Percentiles rank a stretch among this genome's conserved stretches.
These are phyloP conservation scores for Clarireedia homoeocarpa DNA, from an alignment of 2,329 filamentous ascomycete genomes.

Conservation along the genomic window DNA sequence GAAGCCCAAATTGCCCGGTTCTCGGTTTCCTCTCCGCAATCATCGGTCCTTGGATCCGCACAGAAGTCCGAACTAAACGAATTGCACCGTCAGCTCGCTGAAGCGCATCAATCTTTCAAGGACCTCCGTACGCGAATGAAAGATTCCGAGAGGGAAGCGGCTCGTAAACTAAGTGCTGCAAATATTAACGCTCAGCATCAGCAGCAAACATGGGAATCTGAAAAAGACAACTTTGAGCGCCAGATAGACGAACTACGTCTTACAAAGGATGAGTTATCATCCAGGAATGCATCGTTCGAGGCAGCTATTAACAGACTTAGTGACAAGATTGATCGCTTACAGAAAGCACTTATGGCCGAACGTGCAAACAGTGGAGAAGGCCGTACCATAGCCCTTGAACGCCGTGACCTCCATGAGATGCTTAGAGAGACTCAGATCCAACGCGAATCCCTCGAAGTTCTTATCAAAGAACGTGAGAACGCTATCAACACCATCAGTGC, in stretches of 20 bases:
- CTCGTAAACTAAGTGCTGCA: slow-evolving; percentile 34
- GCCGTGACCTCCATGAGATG: slow-evolving; percentile 51
- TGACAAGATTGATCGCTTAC: slow-evolving; percentile 36
- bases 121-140: slow-evolving; percentile 45
- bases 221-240: slow-evolving; percentile 30
- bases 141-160: slow-evolving; percentile 36
- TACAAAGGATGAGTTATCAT: slow-evolving; percentile 34
- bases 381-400: slow-evolving; percentile 49
- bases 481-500: slow-evolving; percentile 49
- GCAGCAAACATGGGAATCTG: slow-evolving; percentile 31
- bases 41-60: slow-evolving; percentile 43
- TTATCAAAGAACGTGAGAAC: slow-evolving; percentile 61
- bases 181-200: slow-evolving; percentile 45
- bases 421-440: slow-evolving; percentile 56
- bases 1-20: slow-evolving; percentile 51
- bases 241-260: slow-evolving; percentile 39
- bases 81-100: slow-evolving; percentile 52
- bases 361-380: slow-evolving; percentile 49
- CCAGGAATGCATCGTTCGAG: slow-evolving; percentile 35
- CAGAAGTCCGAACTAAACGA: slow-evolving; percentile 49
- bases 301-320: slow-evolving; percentile 42
- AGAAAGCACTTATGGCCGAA: slow-evolving; percentile 44
- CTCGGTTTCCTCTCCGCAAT: slow-evolving; percentile 37
- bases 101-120: slow-evolving; percentile 50
- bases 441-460: slow-evolving; percentile 62